Conservation (phyloP, 495 filamentous ascomycete genomes). For the Hypoxylon lienhwacheense region DNA sequence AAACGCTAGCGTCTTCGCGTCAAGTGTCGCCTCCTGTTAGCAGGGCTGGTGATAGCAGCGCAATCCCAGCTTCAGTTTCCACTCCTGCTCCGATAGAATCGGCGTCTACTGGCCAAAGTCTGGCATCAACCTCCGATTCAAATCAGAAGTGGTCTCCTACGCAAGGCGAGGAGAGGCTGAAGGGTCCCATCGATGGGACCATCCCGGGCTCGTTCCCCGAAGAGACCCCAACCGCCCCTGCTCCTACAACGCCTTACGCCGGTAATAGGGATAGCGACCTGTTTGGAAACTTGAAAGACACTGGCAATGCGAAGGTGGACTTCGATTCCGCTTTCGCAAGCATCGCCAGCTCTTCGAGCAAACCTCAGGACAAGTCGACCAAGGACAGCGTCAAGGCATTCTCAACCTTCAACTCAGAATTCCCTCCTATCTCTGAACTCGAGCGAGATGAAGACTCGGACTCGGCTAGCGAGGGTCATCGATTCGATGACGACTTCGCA, state of each 20-base stretch:
- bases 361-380: conserved; percentile 35
- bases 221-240: conserved; percentile 51
- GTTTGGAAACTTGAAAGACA: conserved; percentile 57
- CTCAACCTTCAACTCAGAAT: conserved; percentile 67
- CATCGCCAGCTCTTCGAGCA: conserved; percentile 49
- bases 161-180: conserved; percentile 32
- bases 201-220: conserved; percentile 63
- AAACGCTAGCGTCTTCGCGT: conserved; percentile 75
- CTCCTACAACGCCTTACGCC: conserved; percentile 49
- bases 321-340: conserved; percentile 75
- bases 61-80: conserved; percentile 31
- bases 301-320: conserved; percentile 67
- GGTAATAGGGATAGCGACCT: conserved; percentile 48
- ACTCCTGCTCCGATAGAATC: conserved; percentile 41
- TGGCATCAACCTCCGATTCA: conserved; percentile 40
- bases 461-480: conserved; percentile 71
- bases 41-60: conserved; percentile 58
- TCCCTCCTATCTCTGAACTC: conserved; percentile 89
- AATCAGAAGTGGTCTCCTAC: conserved; percentile 33
- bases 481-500: conserved; percentile 92
- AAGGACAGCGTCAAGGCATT: conserved; percentile 41
- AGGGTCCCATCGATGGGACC: conserved; percentile 33
- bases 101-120: conserved; percentile 41
- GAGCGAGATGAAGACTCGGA: conserved; percentile 78
- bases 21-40: conserved; percentile 80